These are phyloP conservation scores for Noccaea caerulescens DNA, from an alignment of 345 rosid genomes.

Conservation along the genomic window DNA sequence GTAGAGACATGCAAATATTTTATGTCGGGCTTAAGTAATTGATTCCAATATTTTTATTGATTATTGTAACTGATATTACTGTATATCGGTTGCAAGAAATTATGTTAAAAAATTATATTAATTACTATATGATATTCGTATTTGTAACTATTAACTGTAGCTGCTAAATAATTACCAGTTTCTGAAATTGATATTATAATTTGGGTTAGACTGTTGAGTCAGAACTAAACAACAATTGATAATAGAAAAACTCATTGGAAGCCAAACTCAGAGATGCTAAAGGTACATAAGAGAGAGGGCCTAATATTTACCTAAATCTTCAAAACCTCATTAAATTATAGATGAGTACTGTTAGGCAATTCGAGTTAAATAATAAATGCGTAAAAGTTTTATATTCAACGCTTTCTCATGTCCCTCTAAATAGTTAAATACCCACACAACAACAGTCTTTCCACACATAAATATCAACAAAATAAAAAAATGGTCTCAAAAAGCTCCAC, in stretches of 20 bases:
- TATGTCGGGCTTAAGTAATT: too few relatives aligned
- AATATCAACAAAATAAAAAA: slow-evolving; percentile 22
- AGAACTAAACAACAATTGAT: not conserved
- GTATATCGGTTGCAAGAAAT: not conserved
- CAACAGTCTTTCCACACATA: slow-evolving; percentile 1
- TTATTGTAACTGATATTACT: not conserved
- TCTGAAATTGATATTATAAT: not conserved
- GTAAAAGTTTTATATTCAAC: not conserved
- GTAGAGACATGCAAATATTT: too few relatives aligned
- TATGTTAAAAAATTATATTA: not conserved
- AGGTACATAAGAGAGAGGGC: not conserved
- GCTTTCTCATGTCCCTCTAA: slow-evolving; percentile 13
- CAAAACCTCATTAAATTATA: slow-evolving; percentile 11
- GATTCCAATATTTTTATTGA: too few relatives aligned
- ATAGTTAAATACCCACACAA: slow-evolving; percentile 24
- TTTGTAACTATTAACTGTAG: too few relatives aligned
- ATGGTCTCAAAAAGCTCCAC: slow-evolving; percentile 33
- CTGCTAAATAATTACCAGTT: not conserved
- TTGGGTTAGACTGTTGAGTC: not conserved
- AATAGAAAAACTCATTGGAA: too few relatives aligned
- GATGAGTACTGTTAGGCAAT: slow-evolving; percentile 9
- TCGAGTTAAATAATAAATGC: not conserved
- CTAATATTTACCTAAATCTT: not conserved
- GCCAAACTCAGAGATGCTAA: not conserved
- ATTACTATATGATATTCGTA: not conserved